Evolutionary conservation across 306 rosid genomes (phyloP).

Genomic region (Ziziphus jujuba): DNA sequence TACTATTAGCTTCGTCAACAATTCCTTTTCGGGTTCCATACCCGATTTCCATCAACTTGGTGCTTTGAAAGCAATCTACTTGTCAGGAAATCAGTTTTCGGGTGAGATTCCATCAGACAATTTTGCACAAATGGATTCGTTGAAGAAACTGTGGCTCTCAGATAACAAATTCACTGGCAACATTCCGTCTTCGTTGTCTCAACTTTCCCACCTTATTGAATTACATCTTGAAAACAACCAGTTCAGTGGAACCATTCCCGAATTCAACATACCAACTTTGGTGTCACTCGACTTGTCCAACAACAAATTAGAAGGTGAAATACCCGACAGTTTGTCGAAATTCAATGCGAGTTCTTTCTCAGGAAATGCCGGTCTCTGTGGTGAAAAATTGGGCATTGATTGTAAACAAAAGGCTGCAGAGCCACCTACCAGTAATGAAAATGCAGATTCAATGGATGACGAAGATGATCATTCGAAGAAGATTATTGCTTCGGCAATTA

Average conservation of each 20-base stretch:
- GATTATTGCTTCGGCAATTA: conserved; percentile 27
- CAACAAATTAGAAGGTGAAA: conserved; percentile 68
- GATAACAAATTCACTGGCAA: conserved; percentile 56
- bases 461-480: not conserved
- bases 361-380: conserved; percentile 61
- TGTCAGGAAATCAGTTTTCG: conserved; percentile 61
- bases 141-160: conserved; percentile 67
- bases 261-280: conserved; percentile 31
- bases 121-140: conserved; percentile 50
- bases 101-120: conserved; percentile 58
- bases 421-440: not conserved
- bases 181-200: conserved; percentile 51
- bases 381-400: conserved; percentile 28
- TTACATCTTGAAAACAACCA: conserved; percentile 63
- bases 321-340: conserved; percentile 47
- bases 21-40: conserved; percentile 60
- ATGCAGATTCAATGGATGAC: not conserved
- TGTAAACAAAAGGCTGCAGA: conserved; percentile 14
- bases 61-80: conserved; percentile 49
- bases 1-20: conserved; percentile 50
- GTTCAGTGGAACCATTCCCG: conserved; percentile 58
- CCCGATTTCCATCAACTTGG: conserved; percentile 58
- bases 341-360: conserved; percentile 36
- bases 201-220: conserved; percentile 44
- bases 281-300: conserved; percentile 43